Evolutionary conservation across 768 basidiomycete genomes (phyloP), one percentile per base, ranked within the genome.

Genomic region (Trametes cubensis): DNA sequence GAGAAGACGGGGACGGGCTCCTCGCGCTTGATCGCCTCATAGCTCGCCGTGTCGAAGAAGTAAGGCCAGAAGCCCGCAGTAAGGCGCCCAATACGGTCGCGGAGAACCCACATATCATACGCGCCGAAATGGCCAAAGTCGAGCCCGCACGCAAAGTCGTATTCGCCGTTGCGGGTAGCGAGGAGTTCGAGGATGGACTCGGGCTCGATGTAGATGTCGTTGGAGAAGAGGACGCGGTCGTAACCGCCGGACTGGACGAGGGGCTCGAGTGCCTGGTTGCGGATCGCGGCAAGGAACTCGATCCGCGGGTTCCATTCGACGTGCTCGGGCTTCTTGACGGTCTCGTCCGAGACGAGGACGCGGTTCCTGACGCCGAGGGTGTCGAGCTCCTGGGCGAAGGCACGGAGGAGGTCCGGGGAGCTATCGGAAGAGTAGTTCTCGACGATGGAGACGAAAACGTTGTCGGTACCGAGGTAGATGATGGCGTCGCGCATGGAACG

Each of bases 121-220:
- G 74, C 64, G 61, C 66, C 75, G 51, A 59, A 78, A 34, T 70
- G 60, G 13, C 58, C 58, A 28, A 77, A 77, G 66, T 81, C 79
- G 61, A 80, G 66, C 6, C 73, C 79, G 57, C 80, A 81, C 15
- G 71, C 79, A 72, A 80, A 75, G 60, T 81, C 80, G 54, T 76
- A 79, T 21, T 75, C 71, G 14, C 77, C 78, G 23, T 72, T 71
- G 14, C 66, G 65, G 5, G 79, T 79, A 34, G 74, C 62, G 23
- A 80, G 61, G 25, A 81, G 71, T 60, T 80, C 77, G 17, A 79
- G 59, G 6, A 80, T 63, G 21, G 71, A 70, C 63, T 80, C 77
- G 6, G 78, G 77, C 34, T 77, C 76, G 62, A 80, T 65, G 56
- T 66, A 76, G 8, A 80, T 66, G 66, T 81, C 80, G 59, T 81